Evolutionary conservation across 352 stramenopile species (phyloP).

Genomic region (Globisporangium nagaii): DNA sequence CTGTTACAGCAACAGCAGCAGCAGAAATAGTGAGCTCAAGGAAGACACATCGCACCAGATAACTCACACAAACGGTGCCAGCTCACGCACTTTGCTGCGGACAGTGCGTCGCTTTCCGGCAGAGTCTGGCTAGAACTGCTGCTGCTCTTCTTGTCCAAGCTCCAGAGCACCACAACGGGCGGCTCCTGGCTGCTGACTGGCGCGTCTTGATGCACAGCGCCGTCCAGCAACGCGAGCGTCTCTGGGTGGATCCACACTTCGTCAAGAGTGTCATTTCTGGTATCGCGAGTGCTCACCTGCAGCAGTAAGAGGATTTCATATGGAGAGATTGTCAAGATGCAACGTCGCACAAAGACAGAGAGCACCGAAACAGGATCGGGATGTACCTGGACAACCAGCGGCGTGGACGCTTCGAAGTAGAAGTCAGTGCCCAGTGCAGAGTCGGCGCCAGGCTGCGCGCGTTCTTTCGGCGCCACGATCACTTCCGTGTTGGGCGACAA

Average conservation of each 20-base stretch:
- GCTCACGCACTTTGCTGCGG: background rate
- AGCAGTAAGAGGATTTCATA: no score
- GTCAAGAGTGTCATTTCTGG: conserved; percentile 29
- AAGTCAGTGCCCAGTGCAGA: conserved; percentile 38
- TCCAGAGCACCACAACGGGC: conserved; percentile 38
- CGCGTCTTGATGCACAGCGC: conserved; percentile 27
- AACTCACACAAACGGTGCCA: background rate
- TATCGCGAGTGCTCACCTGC: background rate
- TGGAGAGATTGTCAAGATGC: no score
- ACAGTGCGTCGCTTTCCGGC: background rate
- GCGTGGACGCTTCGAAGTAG: conserved; percentile 52
- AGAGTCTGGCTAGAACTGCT: background rate
- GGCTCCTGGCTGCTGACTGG: conserved; percentile 26
- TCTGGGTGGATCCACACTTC: conserved; percentile 70
- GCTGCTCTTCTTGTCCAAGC: conserved; percentile 1
- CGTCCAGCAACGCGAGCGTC: conserved; percentile 53
- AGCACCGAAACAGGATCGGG: background rate
- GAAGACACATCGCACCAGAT: background rate
- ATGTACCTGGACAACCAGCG: conserved; percentile 42
- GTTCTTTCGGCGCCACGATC: conserved; percentile 73
- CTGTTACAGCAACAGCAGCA: conserved; percentile 6
- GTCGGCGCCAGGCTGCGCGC: conserved; percentile 20
- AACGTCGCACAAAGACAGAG: background rate
- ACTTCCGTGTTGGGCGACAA: conserved; percentile 69
- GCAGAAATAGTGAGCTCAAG: background rate